Base-by-base conservation (phyloP, 1,284 basidiomycete species). In the Leccinum pseudoinsigne region DNA sequence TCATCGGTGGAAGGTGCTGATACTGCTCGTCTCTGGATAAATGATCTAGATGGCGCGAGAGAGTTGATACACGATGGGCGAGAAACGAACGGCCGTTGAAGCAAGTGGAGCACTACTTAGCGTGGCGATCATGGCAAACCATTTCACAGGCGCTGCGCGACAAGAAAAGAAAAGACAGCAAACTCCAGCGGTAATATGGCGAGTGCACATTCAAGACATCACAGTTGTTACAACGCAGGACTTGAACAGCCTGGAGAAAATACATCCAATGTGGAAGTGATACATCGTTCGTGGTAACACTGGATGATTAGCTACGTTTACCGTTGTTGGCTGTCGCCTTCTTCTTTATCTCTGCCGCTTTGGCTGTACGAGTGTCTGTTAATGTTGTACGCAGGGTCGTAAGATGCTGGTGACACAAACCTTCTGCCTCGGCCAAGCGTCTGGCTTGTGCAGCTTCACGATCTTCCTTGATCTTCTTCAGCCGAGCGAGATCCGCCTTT, bases 381-480 rank as follows among this genome's bases (percentile, higher is more conserved):
- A 66, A 18, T 21, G 40, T 55, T n/a, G 40, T 26, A 55, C 9
- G 56, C 10, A 14, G 16, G 9, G 16, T 40, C 8, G 31, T 18
- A 12, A 40, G 26, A 23, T n/a, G 21, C 6, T 2, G 40, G 45
- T 54, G 34, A 40, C 55, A 72, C 80, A 34, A 59, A 91, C 91
- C 92, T 71, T 93, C 93, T 12, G 87, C 82, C 73, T 95, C 94
- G 1, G 93, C 93, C 78, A 92, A 87, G 62, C 94, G 82, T 81
- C 90, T 92, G 3, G 91, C 91, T 57, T 88, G 87, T 6, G 94
- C 94, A 45, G 87, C 89, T 66, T 95, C 94, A 61, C 95, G 88
- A 66, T 95, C 91, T 63, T 86, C 87, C 67, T 86, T 86, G 71
- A 97, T 93, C 84, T 89, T 91, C 58, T 87, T 86, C n/a, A 97